These are phyloP conservation scores for Phytophthora niederhauseri DNA, from an alignment of 352 stramenopile species.

Conservation along the genomic window DNA sequence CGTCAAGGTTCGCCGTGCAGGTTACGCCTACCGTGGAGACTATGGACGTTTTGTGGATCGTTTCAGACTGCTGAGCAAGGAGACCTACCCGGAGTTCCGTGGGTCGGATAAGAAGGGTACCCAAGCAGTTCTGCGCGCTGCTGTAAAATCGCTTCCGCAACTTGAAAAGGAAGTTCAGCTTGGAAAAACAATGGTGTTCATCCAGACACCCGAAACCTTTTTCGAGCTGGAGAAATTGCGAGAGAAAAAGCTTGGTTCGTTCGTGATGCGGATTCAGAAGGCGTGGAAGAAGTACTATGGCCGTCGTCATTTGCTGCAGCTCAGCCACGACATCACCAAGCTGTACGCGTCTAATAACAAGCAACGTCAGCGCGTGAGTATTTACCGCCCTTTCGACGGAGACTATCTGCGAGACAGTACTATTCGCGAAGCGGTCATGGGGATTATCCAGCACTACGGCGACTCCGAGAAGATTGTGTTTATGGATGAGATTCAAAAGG, in stretches of 20 bases:
- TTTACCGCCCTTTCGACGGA: constrained; percentile 87
- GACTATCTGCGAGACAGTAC: constrained; percentile 79
- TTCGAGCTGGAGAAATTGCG: constrained; percentile 90
- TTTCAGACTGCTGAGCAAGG: constrained; percentile 80
- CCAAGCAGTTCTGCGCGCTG: constrained; percentile 81
- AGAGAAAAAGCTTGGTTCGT: constrained; percentile 80
- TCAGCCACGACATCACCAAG: constrained; percentile 88
- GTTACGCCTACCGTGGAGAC: constrained; percentile 87
- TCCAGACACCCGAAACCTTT: constrained; percentile 90
- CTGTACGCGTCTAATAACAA: constrained; percentile 83
- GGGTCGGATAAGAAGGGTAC: constrained; percentile 86
- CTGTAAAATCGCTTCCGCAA: constrained; percentile 68
- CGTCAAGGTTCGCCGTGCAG: constrained; percentile 86
- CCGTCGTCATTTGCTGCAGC: constrained; percentile 80
- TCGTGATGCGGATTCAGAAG: constrained; percentile 81
- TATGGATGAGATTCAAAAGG: constrained; percentile 77
- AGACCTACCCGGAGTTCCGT: constrained; percentile 84
- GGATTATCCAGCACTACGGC: constrained; percentile 73
- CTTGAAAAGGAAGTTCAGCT: constrained; percentile 87
- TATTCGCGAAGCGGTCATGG: constrained; percentile 67
- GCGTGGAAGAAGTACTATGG: constrained; percentile 85
- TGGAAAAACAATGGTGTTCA: constrained; percentile 93
- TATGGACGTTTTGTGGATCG: constrained; percentile 88
- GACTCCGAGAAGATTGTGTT: constrained; percentile 89
- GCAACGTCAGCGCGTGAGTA: constrained; percentile 84